phyloP scores from a whole-genome alignment of 495 filamentous ascomycete species.

The Xylaria acuta region DNA sequence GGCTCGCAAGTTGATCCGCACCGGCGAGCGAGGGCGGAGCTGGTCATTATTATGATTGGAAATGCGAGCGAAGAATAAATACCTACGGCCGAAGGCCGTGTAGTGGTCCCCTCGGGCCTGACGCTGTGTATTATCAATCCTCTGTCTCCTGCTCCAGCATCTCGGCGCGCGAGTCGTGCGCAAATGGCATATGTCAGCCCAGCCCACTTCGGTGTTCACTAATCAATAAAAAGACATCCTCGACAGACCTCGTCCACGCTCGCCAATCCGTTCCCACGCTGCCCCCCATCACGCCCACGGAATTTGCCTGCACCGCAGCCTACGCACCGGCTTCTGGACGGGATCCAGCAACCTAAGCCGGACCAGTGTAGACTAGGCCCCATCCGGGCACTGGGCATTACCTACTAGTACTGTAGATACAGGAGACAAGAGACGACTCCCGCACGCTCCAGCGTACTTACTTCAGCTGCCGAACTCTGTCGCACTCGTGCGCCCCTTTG shows the following conservation, averaged over 20 bases:
- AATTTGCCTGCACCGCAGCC: neutral
- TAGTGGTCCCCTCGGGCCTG: neutral
- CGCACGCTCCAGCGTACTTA: neutral
- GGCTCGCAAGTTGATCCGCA: slow-evolving; percentile 16
- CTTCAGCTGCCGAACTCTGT: neutral
- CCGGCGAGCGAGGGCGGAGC: slow-evolving; percentile 9
- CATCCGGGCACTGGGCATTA: neutral
- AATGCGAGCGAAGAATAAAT: slow-evolving; percentile 12
- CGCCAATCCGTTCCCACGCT: slow-evolving; percentile 3
- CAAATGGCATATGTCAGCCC: neutral
- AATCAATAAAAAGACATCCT: slow-evolving; percentile 15
- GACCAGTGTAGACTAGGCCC: neutral
- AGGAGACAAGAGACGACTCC: neutral
- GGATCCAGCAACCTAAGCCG: slow-evolving; percentile 5
- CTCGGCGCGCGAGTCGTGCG: neutral
- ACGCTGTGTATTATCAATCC: slow-evolving; percentile 14
- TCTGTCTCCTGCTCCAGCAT: neutral
- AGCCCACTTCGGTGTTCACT: slow-evolving; percentile 15
- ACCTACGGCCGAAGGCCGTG: slow-evolving; percentile 1
- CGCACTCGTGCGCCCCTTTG: neutral
- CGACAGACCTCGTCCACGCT: neutral
- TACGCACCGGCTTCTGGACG: slow-evolving; percentile 8
- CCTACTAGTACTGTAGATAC: neutral
- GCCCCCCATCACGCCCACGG: neutral
- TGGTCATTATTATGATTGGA: neutral